Base-by-base conservation (phyloP, 371 early-diverging fungal genomes). In the Mortierella sp. region DNA sequence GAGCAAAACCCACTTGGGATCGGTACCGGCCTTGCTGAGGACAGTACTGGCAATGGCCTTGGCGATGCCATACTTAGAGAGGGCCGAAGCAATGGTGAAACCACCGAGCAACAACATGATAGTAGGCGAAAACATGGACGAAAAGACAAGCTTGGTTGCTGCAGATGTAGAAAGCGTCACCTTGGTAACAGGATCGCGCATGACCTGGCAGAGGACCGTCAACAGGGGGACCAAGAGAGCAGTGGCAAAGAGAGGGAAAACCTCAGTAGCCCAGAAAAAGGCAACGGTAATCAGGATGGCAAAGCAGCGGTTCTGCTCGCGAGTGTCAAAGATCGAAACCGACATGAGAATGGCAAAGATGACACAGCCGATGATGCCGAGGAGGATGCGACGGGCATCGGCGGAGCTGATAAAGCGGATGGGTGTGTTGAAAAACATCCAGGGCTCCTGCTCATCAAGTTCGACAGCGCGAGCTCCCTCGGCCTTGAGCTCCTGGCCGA, bases 231-330 rank as follows among this genome's bases (percentile, higher is more conserved):
- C 94, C 63, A 96, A 84, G 38, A 99, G 85, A 13, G 97, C 94
- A 2, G 99, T 99, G 28, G 96, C 97, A 88, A 97, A 98, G 58
- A 99, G 89, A 5, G 99, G 99, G 83, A 99, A 92, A 14, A 95
- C 94, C 92, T 98, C 94, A 47, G 90, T 89, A 14, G 93, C 93
- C 94, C 94, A 93, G 26, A 93, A 81, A 54, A 79, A 83, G 38
- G 91, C 90, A 14, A 90, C 92, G 10, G 89, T 88, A 45, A 92
- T 80, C 72, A 93, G 82, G 52, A 93, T 90, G 0, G 92, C 93
- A 63, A 93, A 87, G 79, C 94, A 93, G 47, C 91, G 87, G 80
- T 95, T 94, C 81, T 93, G 91, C 82, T 92, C 93, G 8, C 45
- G 79, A 26, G 91, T 88, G 31, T 88, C 84, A 72, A 92, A 92